Evolutionary conservation across 768 basidiomycete species (phyloP).

Genomic region (Tulasnella sp.): DNA sequence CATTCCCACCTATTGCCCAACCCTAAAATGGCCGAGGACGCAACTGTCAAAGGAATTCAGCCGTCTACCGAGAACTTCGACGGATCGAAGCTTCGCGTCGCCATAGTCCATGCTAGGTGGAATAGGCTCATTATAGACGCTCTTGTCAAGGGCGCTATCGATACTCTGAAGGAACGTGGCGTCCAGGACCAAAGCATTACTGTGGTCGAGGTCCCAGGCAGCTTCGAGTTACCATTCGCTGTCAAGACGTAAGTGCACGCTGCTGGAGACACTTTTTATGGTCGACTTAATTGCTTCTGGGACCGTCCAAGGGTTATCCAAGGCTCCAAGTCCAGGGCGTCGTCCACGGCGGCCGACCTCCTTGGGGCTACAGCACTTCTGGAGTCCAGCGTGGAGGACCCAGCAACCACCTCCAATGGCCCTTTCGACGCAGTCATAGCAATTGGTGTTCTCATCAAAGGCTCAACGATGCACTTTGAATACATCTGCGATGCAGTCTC

Average conservation of each 20-base stretch:
- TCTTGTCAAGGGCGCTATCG: conserved; percentile 72
- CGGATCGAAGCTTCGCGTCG: conserved; percentile 75
- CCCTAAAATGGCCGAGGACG: conserved; percentile 21
- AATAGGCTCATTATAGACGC: conserved; percentile 84
- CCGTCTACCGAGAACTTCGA: conserved; percentile 62
- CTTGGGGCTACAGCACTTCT: conserved; percentile 52
- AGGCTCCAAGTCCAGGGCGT: conserved; percentile 77
- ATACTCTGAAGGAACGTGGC: conserved; percentile 76
- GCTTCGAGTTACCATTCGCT: conserved; percentile 86
- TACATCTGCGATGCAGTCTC: conserved; percentile 95
- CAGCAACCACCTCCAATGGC: conserved; percentile 45
- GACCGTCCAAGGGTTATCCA: conserved; percentile 65
- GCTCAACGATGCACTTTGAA: conserved; percentile 98
- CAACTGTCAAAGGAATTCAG: conserved; percentile 75
- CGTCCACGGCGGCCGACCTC: conserved; percentile 74
- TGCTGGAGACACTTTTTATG: neutral
- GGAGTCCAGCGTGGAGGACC: conserved; percentile 54
- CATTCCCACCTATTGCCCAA: neutral
- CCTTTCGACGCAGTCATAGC: conserved; percentile 96
- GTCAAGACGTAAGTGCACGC: conserved; percentile 60
- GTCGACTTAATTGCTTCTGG: too few species aligned
- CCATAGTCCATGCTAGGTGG: conserved; percentile 96
- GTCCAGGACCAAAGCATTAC: conserved; percentile 89
- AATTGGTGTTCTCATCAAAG: conserved; percentile 97
- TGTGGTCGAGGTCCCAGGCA: conserved; percentile 88